phyloP scores from a whole-genome alignment of 2,329 filamentous ascomycete genomes.

The Cadophora gregata region DNA sequence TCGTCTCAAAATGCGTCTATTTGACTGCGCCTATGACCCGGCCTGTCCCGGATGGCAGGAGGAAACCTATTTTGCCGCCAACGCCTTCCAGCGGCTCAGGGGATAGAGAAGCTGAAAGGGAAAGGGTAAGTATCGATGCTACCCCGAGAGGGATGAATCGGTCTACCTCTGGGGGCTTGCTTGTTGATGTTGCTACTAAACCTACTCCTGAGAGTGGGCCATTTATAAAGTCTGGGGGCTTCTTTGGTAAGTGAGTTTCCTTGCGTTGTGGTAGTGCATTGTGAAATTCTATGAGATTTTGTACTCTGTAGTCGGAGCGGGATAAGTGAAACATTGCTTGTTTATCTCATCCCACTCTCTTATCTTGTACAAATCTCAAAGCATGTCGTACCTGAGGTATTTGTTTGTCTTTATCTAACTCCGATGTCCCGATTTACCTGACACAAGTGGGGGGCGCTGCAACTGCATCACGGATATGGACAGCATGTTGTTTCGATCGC shows the following conservation, averaged over 20 bases:
- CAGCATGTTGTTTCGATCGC: neutral
- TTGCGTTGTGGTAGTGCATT: neutral
- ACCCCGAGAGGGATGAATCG: neutral
- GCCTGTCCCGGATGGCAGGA: conserved; percentile 23
- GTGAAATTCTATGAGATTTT: neutral
- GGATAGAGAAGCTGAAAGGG: conserved; percentile 3
- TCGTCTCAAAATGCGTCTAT: conserved; percentile 38
- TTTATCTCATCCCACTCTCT: conserved; percentile 6
- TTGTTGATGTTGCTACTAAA: conserved; percentile 15
- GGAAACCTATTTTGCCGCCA: conserved; percentile 14
- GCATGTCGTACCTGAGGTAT: neutral
- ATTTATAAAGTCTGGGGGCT: conserved; percentile 30
- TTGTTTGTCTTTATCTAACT: conserved; percentile 12
- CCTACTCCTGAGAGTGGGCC: conserved; percentile 31
- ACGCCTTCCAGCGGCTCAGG: conserved; percentile 24
- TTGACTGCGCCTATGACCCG: conserved; percentile 40
- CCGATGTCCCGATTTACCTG: neutral
- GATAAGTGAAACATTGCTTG: neutral
- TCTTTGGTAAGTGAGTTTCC: conserved; percentile 28
- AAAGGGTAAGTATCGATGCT: conserved; percentile 10
- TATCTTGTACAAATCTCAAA: neutral
- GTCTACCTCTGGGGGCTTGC: neutral
- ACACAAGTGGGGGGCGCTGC: conserved; percentile 1
- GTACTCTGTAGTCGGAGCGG: neutral
- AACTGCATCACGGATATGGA: neutral